These are phyloP conservation scores for Leishmania martiniquensis DNA, from an alignment of 208 protist genomes.

Conservation along the genomic window DNA sequence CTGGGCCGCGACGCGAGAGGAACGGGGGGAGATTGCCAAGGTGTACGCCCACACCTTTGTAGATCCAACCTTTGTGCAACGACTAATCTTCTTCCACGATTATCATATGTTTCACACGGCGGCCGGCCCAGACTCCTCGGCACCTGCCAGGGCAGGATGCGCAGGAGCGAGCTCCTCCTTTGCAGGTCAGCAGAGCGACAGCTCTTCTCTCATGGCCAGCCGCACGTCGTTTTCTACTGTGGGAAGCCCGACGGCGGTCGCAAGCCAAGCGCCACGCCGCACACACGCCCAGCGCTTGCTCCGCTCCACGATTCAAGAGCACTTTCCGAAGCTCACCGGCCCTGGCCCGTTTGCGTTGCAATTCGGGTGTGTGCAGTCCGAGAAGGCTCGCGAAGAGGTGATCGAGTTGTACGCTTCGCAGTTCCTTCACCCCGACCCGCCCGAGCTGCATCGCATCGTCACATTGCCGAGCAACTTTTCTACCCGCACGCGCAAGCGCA, in stretches of 20 bases:
- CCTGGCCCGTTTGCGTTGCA: conserved; percentile 63
- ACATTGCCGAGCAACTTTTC: conserved; percentile 65
- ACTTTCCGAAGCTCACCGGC: conserved; percentile 72
- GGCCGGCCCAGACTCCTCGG: neutral
- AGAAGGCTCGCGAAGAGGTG: conserved; percentile 61
- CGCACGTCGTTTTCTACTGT: conserved; percentile 14
- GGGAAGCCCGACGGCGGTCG: conserved; percentile 10
- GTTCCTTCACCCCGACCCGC: conserved; percentile 81
- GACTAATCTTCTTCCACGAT: conserved; percentile 71
- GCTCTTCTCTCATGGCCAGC: conserved; percentile 8
- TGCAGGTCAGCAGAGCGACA: neutral
- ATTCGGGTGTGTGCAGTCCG: conserved; percentile 71
- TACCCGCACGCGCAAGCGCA: conserved; percentile 71
- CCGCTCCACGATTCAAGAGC: conserved; percentile 82
- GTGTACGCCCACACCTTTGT: conserved; percentile 78
- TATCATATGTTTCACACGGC: conserved; percentile 7
- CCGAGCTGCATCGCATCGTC: conserved; percentile 72
- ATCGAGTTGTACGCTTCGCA: conserved; percentile 85
- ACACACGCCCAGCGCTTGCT: conserved; percentile 78
- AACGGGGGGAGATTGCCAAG: conserved; percentile 70
- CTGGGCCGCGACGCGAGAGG: conserved; percentile 69
- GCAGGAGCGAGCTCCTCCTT: neutral
- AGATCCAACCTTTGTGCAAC: conserved; percentile 76
- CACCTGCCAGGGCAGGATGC: neutral
- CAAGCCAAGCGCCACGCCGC: conserved; percentile 28